These are phyloP conservation scores for Thuja plicata DNA, from an alignment of 83 land plant genomes.

Conservation along the genomic window DNA sequence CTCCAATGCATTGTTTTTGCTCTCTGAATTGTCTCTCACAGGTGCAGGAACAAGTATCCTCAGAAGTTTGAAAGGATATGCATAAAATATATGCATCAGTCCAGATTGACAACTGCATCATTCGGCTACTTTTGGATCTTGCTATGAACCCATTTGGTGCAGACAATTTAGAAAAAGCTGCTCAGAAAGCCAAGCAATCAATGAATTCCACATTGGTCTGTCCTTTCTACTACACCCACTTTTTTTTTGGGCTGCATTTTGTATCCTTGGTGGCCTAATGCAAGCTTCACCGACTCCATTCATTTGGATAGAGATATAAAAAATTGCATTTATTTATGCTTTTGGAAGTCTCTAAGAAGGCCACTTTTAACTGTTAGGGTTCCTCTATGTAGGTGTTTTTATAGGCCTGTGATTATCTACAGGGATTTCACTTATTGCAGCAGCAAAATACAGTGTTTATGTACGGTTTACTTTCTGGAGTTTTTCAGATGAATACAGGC, in stretches of 20 bases:
- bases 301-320: not conserved
- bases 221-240: not conserved
- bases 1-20: not conserved
- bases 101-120: not conserved
- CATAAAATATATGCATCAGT: not conserved
- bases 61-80: not conserved
- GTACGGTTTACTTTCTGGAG: not conserved
- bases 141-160: not conserved
- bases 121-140: not conserved
- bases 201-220: not conserved
- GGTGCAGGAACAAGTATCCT: not conserved
- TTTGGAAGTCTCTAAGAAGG: not conserved
- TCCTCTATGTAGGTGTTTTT: not conserved
- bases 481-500: not conserved
- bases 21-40: not conserved
- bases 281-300: not conserved
- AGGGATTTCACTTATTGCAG: not conserved
- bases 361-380: not conserved
- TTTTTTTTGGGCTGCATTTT: no score
- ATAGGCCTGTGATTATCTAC: not conserved
- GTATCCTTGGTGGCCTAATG: not conserved
- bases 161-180: not conserved
- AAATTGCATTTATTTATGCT: not conserved
- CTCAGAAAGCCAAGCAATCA: not conserved
- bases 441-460: not conserved